A percentile compares a stretch with the other conserved stretches of the same genome.
These are phyloP conservation scores for Leishmania major DNA, from an alignment of 208 protist species.

Conservation along the genomic window DNA sequence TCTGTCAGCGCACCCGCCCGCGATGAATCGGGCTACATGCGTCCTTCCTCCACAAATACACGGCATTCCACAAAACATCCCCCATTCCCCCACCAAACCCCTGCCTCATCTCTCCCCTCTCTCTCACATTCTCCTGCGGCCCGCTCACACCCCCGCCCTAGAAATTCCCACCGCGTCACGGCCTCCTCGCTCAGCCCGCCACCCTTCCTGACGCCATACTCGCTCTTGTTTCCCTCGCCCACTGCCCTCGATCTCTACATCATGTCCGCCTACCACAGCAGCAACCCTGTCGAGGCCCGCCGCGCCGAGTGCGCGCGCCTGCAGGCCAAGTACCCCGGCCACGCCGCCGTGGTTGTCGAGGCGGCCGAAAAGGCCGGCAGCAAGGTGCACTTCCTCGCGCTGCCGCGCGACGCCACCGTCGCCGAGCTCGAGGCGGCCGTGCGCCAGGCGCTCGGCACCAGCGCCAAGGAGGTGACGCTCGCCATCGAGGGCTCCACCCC, in stretches of 20 bases:
- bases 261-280: conserved; percentile 16
- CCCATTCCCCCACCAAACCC: too few species aligned
- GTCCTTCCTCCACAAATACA: too few species aligned
- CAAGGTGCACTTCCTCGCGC: conserved; percentile 8
- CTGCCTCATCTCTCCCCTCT: too few species aligned
- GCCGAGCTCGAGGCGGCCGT: conserved; percentile 18
- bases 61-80: too few species aligned
- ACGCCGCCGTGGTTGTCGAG: conserved; percentile 19
- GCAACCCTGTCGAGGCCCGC: conserved; percentile 7
- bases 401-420: conserved; percentile 28
- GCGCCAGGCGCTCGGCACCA: conserved; percentile 6
- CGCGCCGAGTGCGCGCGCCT: conserved; percentile 24
- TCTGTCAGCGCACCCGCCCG: too few species aligned
- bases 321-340: conserved; percentile 23
- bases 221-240: too few species aligned
- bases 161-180: too few species aligned
- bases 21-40: too few species aligned
- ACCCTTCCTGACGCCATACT: too few species aligned
- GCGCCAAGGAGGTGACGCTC: conserved; percentile 23
- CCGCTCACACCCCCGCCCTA: too few species aligned
- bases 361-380: conserved; percentile 8
- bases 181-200: too few species aligned
- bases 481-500: conserved; percentile 30
- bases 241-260: not conserved
- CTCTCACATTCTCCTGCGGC: too few species aligned